Evolutionary conservation across 2,329 filamentous ascomycete genomes (phyloP), one percentile per base, ranked within the genome.

Genomic region (Aspergillus versicolor): DNA sequence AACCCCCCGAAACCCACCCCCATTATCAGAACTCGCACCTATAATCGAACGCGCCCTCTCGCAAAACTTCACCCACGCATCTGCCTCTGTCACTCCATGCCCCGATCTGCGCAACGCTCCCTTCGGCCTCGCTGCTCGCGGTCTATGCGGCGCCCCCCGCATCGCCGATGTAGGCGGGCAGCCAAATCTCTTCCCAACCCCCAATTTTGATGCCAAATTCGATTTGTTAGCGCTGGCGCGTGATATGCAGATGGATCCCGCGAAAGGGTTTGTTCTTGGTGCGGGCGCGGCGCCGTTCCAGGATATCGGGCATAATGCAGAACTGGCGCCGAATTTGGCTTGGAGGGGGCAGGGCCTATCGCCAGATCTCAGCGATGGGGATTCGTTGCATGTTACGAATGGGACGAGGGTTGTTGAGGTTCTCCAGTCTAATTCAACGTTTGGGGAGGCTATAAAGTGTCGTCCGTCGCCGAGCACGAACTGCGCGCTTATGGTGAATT

Each of bases 121-220:
- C 2, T 58, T 55, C 47, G 41, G 42, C n/a, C 52, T 58, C 13
- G 46, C 49, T 2, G 68, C 70, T 4, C 52, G 68, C 2, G 79
- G 79, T 0, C 67, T 81, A 8, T 72, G 65, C 5, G 77, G 79
- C 1, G 68, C 69, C 3, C 66, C 72, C 32, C 68, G 68, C 38
- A 68, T 80, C 5, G 76, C 74, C 15, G 79, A 81, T 47, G 65
- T 81, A 19, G 79, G 79, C 4, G 79, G 78, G 0, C 75, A 75
- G 22, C 64, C 70, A 1, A 76, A 79, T 56, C 69, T 80, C 0
- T 69, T 71, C 11, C 77, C 77, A 0, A 46, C 30, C 0, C 75
- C 77, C 0, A 67, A 70, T 4, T 62, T 75, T 7, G 63, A 71
- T 1, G 68, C 67, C 15, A 73, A 65, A 37, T 80, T 50, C 17